phyloP scores from a whole-genome alignment of 352 stramenopile genomes.

The Phytophthora kernoviae region DNA sequence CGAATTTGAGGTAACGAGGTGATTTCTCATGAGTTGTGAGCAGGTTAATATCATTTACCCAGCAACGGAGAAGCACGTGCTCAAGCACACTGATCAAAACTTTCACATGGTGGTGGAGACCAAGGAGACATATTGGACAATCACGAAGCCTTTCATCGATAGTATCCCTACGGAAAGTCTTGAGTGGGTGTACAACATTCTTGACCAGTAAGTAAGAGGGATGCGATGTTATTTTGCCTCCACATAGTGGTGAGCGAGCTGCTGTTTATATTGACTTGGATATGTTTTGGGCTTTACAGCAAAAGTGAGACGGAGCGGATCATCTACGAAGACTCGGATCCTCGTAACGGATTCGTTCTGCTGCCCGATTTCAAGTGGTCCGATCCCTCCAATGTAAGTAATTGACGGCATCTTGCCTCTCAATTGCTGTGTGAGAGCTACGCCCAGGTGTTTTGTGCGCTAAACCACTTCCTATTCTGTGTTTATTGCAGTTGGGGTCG shows the following conservation, averaged over 20 bases:
- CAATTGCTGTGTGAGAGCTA: background rate
- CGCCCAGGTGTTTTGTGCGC: too few relatives aligned
- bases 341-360: conserved; percentile 74
- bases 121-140: conserved; percentile 68
- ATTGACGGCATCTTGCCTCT: background rate
- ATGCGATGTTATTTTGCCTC: background rate
- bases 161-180: conserved; percentile 76
- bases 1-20: background rate
- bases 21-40: background rate
- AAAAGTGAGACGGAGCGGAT: conserved; percentile 85
- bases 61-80: conserved; percentile 77
- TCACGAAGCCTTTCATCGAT: conserved; percentile 80
- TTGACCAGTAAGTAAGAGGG: conserved; percentile 72
- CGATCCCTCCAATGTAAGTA: conserved; percentile 59
- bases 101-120: conserved; percentile 89
- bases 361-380: conserved; percentile 89
- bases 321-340: conserved; percentile 74
- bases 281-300: conserved; percentile 28
- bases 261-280: conserved; percentile 2
- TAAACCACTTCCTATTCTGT: conserved; percentile 1
- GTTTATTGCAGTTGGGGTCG: conserved; percentile 52
- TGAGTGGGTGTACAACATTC: conserved; percentile 90
- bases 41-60: conserved; percentile 86
- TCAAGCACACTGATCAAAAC: conserved; percentile 83
- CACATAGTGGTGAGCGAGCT: background rate